A percentile compares a stretch with the other conserved stretches of the same genome.
Conservation (phyloP, 1,284 basidiomycete species). For the Cryptococcus maquisensis region DNA sequence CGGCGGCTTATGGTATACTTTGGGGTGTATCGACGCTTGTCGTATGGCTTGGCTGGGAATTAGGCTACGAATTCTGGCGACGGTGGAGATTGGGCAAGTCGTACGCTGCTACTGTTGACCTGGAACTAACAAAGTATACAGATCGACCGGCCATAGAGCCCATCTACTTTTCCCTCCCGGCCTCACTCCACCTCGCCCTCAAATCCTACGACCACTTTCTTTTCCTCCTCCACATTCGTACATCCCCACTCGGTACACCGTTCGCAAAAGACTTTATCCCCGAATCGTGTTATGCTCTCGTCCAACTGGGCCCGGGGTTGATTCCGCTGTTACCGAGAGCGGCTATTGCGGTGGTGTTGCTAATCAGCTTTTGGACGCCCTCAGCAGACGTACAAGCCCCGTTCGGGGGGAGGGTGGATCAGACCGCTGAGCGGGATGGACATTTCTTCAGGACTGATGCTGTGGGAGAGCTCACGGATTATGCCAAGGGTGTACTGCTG, state of each 20-base stretch:
- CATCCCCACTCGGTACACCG: constrained; percentile 56
- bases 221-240: constrained; percentile 71
- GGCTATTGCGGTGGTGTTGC: constrained; percentile 62
- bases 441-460: constrained; percentile 64
- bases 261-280: constrained; percentile 49
- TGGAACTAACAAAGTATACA: constrained; percentile 36
- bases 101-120: neutral
- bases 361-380: constrained; percentile 61
- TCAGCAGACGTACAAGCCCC: constrained; percentile 53
- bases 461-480: constrained; percentile 61
- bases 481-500: constrained; percentile 66
- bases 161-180: constrained; percentile 73
- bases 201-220: constrained; percentile 74
- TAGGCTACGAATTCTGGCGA: constrained; percentile 70
- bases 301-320: constrained; percentile 73
- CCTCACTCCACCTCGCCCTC: constrained; percentile 66
- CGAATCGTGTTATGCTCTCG: constrained; percentile 70
- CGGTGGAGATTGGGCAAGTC: constrained; percentile 79
- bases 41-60: constrained; percentile 74
- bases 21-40: constrained; percentile 68
- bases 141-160: constrained; percentile 74
- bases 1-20: constrained; percentile 56
- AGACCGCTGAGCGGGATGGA: constrained; percentile 54
- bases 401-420: constrained; percentile 20
- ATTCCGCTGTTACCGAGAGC: constrained; percentile 72